These are phyloP conservation scores for Micractinium conductrix DNA, from an alignment of 139 green algal genomes.

Conservation along the genomic window DNA sequence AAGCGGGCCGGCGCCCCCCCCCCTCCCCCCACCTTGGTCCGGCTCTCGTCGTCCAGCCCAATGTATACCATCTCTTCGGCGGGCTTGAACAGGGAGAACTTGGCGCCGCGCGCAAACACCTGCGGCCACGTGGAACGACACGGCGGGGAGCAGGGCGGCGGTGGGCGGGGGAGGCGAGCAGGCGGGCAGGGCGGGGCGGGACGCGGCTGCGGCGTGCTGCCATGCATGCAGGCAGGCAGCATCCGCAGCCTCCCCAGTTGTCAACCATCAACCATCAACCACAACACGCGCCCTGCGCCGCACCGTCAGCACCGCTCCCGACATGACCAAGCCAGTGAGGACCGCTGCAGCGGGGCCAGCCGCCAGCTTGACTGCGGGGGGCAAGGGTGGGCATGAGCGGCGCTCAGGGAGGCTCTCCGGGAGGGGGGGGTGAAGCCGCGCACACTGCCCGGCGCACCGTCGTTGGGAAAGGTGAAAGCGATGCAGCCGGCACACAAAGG, in stretches of 20 bases:
- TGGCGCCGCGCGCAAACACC: constrained; percentile 84
- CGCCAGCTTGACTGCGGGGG: background rate
- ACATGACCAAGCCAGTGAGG: constrained; percentile 61
- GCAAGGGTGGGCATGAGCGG: background rate
- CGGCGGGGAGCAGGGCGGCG: background rate
- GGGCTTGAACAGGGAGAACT: constrained; percentile 95
- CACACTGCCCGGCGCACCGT: too few species aligned
- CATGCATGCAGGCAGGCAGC: background rate
- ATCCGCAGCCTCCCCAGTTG: too few species aligned
- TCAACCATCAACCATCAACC: too few species aligned
- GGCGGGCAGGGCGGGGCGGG: background rate
- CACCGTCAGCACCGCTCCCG: constrained; percentile 75
- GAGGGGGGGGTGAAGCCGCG: too few species aligned
- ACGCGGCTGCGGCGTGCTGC: background rate
- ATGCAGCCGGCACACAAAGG: too few species aligned
- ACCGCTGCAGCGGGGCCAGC: background rate
- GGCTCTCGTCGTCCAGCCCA: constrained; percentile 71
- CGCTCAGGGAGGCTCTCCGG: too few species aligned
- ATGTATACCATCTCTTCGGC: constrained; percentile 96
- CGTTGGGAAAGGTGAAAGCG: too few species aligned
- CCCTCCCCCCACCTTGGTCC: constrained; percentile 65
- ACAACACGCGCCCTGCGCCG: background rate
- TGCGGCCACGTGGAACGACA: background rate
- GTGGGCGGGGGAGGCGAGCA: background rate
- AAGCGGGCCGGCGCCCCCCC: background rate